A percentile compares a stretch with the other conserved stretches of the same genome.
These are phyloP conservation scores for Inga oerstediana DNA, from an alignment of 306 rosid genomes.

Conservation along the genomic window DNA sequence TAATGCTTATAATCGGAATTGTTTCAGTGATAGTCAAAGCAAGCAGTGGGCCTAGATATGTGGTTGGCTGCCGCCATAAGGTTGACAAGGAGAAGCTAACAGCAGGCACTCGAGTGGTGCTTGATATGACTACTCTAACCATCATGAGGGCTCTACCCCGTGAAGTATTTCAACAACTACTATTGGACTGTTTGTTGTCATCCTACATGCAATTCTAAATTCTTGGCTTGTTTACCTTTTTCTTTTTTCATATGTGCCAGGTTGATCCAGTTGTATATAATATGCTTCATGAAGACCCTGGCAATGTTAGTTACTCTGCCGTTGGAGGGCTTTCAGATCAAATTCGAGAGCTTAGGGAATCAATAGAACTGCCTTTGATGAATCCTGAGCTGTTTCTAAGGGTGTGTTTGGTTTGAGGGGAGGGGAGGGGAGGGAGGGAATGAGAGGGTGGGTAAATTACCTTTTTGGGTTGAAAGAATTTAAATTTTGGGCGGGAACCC, in stretches of 20 bases:
- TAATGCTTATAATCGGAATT: too few relatives aligned
- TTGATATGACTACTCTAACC: slow-evolving; percentile 69
- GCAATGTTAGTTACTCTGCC: slow-evolving; percentile 78
- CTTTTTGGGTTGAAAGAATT: too few relatives aligned
- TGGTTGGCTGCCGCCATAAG: slow-evolving; percentile 76
- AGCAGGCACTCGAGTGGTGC: slow-evolving; percentile 73
- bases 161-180: slow-evolving; percentile 46
- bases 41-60: slow-evolving; percentile 67
- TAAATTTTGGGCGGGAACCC: too few relatives aligned
- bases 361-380: slow-evolving; percentile 80
- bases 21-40: slow-evolving; percentile 71
- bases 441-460: too few relatives aligned
- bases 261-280: slow-evolving; percentile 73
- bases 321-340: slow-evolving; percentile 92
- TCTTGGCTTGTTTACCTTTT: background rate
- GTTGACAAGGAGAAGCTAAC: slow-evolving; percentile 77
- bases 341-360: slow-evolving; percentile 76
- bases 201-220: background rate
- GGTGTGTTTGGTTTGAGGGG: too few relatives aligned
- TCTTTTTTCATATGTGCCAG: slow-evolving; percentile 36
- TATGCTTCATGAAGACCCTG: slow-evolving; percentile 88
- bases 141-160: slow-evolving; percentile 85
- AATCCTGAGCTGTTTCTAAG: slow-evolving; percentile 83
- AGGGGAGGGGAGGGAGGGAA: too few relatives aligned
- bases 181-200: background rate